Percentiles rank a stretch among this genome's conserved stretches.
phyloP scores from a whole-genome alignment of 495 filamentous ascomycete species.

The Aspergillus egyptiacus region DNA sequence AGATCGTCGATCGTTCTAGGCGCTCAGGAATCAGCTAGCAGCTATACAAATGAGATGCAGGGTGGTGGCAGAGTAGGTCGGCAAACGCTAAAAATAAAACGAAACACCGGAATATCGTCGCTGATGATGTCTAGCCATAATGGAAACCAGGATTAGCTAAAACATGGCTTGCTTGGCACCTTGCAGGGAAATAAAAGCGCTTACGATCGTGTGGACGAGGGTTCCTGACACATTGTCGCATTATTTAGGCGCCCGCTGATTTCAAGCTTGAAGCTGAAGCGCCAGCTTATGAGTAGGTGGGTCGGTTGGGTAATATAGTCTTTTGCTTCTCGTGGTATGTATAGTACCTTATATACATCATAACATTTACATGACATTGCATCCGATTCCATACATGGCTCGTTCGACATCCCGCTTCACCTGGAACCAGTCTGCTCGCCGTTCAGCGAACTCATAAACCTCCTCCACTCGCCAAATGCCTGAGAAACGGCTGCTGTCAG shows the following conservation, averaged over 20 bases:
- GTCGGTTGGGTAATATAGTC: constrained; percentile 3
- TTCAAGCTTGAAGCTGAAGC: neutral
- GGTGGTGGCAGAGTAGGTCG: neutral
- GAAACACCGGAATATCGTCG: neutral
- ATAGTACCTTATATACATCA: constrained; percentile 23
- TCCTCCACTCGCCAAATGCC: constrained; percentile 94
- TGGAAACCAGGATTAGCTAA: neutral
- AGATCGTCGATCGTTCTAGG: too few relatives aligned
- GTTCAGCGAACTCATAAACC: constrained; percentile 93
- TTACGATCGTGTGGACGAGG: constrained; percentile 5
- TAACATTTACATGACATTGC: constrained; percentile 66
- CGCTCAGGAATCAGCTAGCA: too few relatives aligned
- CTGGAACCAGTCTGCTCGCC: constrained; percentile 88
- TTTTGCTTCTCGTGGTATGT: constrained; percentile 1
- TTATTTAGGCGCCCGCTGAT: constrained; percentile 29
- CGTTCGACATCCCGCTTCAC: constrained; percentile 85
- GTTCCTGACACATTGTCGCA: constrained; percentile 21
- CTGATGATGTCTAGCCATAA: neutral
- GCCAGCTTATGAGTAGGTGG: too few relatives aligned
- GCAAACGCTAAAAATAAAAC: neutral
- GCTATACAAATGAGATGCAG: too few relatives aligned
- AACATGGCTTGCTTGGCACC: neutral
- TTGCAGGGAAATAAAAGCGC: neutral
- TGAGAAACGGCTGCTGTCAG: constrained; percentile 80
- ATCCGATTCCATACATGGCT: constrained; percentile 97